A percentile compares a stretch with the other conserved stretches of the same genome.
Conservation (phyloP, 495 filamentous ascomycete species). For the Penicillium crystallinum region DNA sequence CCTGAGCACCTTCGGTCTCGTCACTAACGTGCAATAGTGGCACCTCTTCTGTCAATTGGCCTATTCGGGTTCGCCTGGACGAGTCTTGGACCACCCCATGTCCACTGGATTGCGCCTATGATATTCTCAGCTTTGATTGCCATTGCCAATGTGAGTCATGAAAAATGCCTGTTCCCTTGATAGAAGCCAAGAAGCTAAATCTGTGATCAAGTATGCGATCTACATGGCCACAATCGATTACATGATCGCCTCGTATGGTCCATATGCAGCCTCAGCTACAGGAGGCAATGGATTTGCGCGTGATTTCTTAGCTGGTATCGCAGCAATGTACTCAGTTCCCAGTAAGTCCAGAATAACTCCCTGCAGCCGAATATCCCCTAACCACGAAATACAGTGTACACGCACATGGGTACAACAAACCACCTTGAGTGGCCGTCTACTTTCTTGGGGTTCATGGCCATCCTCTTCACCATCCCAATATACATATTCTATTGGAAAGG, state of each 20-base stretch:
- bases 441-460: constrained; percentile 37
- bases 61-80: constrained; percentile 68
- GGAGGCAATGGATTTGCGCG: constrained; percentile 60
- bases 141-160: constrained; percentile 50
- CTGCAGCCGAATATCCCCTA: not conserved
- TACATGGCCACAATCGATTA: constrained; percentile 84
- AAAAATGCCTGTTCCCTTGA: not conserved
- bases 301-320: constrained; percentile 44
- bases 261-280: constrained; percentile 72
- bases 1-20: not conserved
- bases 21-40: constrained; percentile 30
- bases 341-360: constrained; percentile 14
- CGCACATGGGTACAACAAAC: constrained; percentile 26
- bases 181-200: not conserved
- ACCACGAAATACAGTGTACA: constrained; percentile 21
- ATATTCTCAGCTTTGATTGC: constrained; percentile 56
- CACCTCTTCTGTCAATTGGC: constrained; percentile 60
- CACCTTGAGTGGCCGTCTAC: constrained; percentile 39
- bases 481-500: constrained; percentile 49
- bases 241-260: constrained; percentile 75
- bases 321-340: constrained; percentile 44
- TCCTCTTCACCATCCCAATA: constrained; percentile 45
- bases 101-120: constrained; percentile 61
- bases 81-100: constrained; percentile 52
- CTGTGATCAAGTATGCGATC: constrained; percentile 46